Percentiles rank a stretch among this genome's conserved stretches.
These are phyloP conservation scores for Ampelomyces quisqualis DNA, from an alignment of 2,329 filamentous ascomycete species.

Conservation along the genomic window DNA sequence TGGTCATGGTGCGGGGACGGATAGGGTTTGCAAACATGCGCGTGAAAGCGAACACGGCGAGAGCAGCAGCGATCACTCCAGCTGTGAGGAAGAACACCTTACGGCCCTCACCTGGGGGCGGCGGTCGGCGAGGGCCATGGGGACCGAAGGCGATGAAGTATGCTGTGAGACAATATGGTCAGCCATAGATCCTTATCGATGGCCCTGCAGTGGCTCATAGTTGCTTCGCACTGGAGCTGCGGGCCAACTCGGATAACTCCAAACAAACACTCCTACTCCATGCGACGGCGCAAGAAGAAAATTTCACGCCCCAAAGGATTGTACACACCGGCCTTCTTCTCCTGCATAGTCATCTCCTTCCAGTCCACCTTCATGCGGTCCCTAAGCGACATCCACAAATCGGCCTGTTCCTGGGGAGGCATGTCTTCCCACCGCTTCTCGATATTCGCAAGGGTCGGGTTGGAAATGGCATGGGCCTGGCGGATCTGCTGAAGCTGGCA, in stretches of 20 bases:
- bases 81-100: conserved; percentile 74
- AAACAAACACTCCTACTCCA: conserved; percentile 34
- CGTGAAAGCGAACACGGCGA: conserved; percentile 70
- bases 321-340: conserved; percentile 98
- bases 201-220: conserved; percentile 11
- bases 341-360: conserved; percentile 89
- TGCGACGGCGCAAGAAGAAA: conserved; percentile 22
- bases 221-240: conserved; percentile 14
- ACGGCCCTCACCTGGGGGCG: conserved; percentile 81
- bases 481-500: conserved; percentile 54
- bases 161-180: conserved; percentile 58
- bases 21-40: conserved; percentile 68
- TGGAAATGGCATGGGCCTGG: conserved; percentile 90
- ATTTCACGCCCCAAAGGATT: conserved; percentile 10
- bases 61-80: conserved; percentile 65
- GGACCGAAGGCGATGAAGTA: conserved; percentile 99
- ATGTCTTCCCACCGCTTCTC: conserved; percentile 99
- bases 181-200: conserved; percentile 21
- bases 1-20: conserved; percentile 81
- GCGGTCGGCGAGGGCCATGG: conserved; percentile 83
- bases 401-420: conserved; percentile 98
- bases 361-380: conserved; percentile 99
- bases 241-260: conserved; percentile 22
- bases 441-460: conserved; percentile 95
- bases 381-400: conserved; percentile 96